A percentile compares a stretch with the other conserved stretches of the same genome.
These are phyloP conservation scores for Sugiyamaella qingdaonensis DNA, from an alignment of 805 yeast species.

Conservation along the genomic window DNA sequence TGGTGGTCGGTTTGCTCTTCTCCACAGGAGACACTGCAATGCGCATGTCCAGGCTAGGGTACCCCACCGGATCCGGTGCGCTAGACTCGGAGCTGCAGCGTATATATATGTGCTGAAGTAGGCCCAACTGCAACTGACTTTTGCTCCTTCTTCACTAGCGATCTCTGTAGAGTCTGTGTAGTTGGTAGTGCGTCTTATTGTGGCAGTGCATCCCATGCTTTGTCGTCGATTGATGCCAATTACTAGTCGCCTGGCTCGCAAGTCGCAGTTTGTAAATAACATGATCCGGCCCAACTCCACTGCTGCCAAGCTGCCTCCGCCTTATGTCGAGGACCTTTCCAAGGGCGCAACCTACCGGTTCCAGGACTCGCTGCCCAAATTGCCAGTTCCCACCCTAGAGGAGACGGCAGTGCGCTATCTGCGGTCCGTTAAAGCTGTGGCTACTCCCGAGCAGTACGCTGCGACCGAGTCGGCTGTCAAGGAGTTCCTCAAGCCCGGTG, in stretches of 20 bases:
- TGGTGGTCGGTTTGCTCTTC: no score
- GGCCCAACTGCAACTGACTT: no score
- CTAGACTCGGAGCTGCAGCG: no score
- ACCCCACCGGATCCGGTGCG: no score
- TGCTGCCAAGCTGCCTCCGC: conserved; percentile 19
- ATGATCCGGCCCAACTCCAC: conserved; percentile 28
- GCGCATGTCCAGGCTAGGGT: no score
- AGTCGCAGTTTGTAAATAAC: not conserved
- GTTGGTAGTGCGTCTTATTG: no score
- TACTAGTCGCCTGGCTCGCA: conserved; percentile 12
- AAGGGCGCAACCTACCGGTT: conserved; percentile 68
- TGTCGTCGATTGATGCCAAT: conserved; percentile 10
- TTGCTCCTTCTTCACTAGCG: no score
- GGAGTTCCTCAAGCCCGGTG: conserved; percentile 59
- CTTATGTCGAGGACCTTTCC: conserved; percentile 34
- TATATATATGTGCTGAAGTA: no score
- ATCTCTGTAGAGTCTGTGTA: no score
- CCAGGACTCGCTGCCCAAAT: conserved; percentile 70
- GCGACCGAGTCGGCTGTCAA: conserved; percentile 55
- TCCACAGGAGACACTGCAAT: no score
- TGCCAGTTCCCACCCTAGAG: conserved; percentile 82
- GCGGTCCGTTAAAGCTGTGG: conserved; percentile 66
- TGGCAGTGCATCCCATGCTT: conserved; percentile 6
- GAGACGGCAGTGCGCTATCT: conserved; percentile 69
- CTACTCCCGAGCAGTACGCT: conserved; percentile 46